Conservation (phyloP, 2,329 filamentous ascomycete species). For the Calonectria pauciramosa region DNA sequence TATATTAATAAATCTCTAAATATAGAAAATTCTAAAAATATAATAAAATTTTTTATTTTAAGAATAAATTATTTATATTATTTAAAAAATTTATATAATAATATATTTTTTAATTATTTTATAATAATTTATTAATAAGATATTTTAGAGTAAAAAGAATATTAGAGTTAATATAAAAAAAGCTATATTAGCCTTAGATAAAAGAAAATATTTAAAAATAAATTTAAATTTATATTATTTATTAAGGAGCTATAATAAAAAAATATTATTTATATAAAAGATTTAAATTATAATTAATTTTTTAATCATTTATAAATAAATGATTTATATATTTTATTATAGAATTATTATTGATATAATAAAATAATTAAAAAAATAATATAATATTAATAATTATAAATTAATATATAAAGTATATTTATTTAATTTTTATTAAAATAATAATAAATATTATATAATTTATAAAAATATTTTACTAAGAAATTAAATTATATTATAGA, state of each 20-base stretch:
- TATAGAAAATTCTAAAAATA: background rate
- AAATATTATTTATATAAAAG: background rate
- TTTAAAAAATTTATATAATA: background rate
- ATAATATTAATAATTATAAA: background rate
- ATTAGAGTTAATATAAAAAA: background rate
- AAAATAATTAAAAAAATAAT: background rate
- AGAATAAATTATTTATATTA: background rate
- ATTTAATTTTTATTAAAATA: background rate
- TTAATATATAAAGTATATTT: background rate
- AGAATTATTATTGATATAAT: background rate
- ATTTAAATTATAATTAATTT: background rate
- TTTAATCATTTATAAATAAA: background rate
- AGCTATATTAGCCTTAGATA: background rate
- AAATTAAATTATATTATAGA: background rate
- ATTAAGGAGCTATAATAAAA: background rate
- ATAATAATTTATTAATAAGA: background rate
- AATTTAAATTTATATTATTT: background rate
- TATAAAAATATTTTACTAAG: background rate
- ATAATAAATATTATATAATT: background rate
- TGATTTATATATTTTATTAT: background rate
- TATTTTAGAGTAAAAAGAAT: background rate
- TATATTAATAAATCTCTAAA: background rate
- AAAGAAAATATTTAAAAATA: background rate
- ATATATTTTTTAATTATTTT: background rate
- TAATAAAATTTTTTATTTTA: background rate